Evolutionary conservation across 2,329 filamentous ascomycete species (phyloP), one percentile per base, ranked within the genome.

Genomic region (Aspergillus tubingensis): DNA sequence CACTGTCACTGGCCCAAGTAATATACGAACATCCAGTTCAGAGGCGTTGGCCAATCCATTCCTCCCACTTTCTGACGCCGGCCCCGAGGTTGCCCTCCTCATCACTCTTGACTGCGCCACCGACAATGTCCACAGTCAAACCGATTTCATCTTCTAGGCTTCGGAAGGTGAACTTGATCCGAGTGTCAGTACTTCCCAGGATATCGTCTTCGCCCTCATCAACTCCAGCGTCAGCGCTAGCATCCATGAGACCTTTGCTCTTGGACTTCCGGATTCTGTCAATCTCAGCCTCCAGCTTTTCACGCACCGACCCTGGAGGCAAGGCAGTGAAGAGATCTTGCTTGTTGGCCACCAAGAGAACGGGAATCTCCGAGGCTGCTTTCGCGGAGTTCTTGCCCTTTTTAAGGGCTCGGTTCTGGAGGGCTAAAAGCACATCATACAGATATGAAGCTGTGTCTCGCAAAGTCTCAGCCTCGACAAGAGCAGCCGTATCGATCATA

Each of bases 271-370:
- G 86, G 55, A 98, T 89, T 53, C 89, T 86, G 25, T 88, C 86
- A 62, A 98, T 86, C 75, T 97, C 94, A 11, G 83, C 81, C 78
- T 98, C 93, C 13, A 99, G 81, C 65, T 85, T 86, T 56, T 83
- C 83, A 75, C 86, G 89, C 61, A 97, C 91, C 32, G 96, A 81
- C 5, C 85, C 83, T 0, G 91, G 86, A 0, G 95, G 95, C 54
- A 97, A 80, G 7, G 94, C 92, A 0, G 95, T 97, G 74, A 99
- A 99, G 1, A 99, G 83, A 75, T 99, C 95, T 73, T 92, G 85
- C 83, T 99, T 99, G 78, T 98, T 99, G 57, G 92, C 93, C 1
- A 92, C 93, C 36, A 99, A 81, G 38, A 99, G 83, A 7, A 99
- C 83, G 0, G 91, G 88, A 8, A 95, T 83, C 21, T 85, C 82